These are phyloP conservation scores for Capsicum pubescens DNA, from an alignment of 257 asterid genomes.

Conservation along the genomic window DNA sequence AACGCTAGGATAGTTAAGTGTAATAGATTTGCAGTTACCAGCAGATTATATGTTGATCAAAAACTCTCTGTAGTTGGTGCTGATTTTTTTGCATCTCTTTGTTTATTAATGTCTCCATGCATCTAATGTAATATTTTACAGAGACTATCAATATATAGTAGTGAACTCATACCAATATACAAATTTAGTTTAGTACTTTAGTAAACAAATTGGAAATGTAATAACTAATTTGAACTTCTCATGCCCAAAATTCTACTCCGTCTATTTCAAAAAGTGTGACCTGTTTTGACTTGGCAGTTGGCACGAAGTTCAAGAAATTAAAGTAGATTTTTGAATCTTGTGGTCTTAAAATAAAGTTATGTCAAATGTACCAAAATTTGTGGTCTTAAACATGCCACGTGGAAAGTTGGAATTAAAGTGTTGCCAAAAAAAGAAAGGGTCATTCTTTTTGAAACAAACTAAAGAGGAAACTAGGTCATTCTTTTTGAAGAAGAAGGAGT, in stretches of 20 bases:
- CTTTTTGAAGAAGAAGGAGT: too few relatives aligned
- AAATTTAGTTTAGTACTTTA: not conserved
- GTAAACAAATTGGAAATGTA: not conserved
- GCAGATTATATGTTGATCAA: not conserved
- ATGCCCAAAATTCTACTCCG: not conserved
- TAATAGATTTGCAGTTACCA: not conserved
- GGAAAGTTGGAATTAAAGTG: too few relatives aligned
- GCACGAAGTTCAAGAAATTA: too few relatives aligned
- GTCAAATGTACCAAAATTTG: too few relatives aligned
- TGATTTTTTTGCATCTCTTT: not conserved
- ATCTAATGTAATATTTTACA: not conserved
- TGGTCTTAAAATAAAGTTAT: too few relatives aligned
- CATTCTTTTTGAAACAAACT: too few relatives aligned
- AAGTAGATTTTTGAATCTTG: too few relatives aligned
- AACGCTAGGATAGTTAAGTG: not conserved
- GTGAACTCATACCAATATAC: not conserved
- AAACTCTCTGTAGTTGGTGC: not conserved
- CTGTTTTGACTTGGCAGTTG: too few relatives aligned
- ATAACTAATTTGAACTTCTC: slow-evolving; percentile 2
- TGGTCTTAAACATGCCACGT: too few relatives aligned
- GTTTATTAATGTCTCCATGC: not conserved
- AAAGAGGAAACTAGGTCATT: too few relatives aligned
- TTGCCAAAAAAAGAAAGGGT: too few relatives aligned
- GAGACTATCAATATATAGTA: not conserved
- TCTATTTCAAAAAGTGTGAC: too few relatives aligned